Evolutionary conservation across 2,329 filamentous ascomycete genomes (phyloP).

Genomic region (Fusarium odoratissimum): DNA sequence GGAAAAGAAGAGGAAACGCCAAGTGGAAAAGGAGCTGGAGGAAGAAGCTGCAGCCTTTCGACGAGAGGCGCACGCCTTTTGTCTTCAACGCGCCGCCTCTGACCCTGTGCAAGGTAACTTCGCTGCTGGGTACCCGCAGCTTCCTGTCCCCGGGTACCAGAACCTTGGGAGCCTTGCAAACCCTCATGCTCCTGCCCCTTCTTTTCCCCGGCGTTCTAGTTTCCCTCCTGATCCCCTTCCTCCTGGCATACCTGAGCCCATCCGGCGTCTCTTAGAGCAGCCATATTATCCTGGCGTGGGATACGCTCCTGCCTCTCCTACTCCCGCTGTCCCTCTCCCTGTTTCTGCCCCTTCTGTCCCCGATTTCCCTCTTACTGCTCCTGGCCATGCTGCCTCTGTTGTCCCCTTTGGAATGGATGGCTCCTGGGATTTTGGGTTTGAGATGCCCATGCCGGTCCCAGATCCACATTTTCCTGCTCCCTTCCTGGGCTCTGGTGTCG

Average conservation of each 20-base stretch:
- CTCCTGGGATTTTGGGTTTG: not conserved
- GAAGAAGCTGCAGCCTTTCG: not conserved
- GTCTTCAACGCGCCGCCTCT: not conserved
- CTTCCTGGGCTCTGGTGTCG: not conserved
- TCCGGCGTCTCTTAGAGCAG: too few species aligned
- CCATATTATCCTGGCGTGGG: accelerated
- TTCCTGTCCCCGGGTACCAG: not conserved
- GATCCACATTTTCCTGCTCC: not conserved
- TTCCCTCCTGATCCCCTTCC: not conserved
- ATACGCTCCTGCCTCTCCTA: accelerated
- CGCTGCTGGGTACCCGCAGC: accelerated
- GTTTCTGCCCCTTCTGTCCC: not conserved
- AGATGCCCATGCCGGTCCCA: not conserved
- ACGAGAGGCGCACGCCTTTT: too few species aligned
- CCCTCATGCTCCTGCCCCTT: not conserved
- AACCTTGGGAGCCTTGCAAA: too few species aligned
- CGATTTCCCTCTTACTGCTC: not conserved
- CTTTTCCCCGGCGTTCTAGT: not conserved
- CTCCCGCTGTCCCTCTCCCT: not conserved
- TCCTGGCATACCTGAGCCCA: not conserved
- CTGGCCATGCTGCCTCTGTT: not conserved
- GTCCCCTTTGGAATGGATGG: not conserved
- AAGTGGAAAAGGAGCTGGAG: accelerated
- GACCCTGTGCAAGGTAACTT: accelerated
- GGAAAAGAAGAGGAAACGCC: not conserved